Evolutionary conservation across 768 basidiomycete genomes (phyloP).

Genomic region (Agaricus sinodeliciosus): DNA sequence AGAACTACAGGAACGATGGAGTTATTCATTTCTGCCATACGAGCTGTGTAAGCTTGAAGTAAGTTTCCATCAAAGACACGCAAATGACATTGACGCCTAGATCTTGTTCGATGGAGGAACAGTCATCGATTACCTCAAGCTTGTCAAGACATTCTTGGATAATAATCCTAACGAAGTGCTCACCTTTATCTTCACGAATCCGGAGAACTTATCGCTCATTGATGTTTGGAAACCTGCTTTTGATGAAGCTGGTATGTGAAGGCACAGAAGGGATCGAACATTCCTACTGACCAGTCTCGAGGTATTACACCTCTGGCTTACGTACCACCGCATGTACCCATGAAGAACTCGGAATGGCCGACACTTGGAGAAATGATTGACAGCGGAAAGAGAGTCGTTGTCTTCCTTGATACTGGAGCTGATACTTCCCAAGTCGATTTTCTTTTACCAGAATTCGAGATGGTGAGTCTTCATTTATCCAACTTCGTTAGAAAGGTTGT

Average conservation of each 20-base stretch:
- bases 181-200: constrained; percentile 63
- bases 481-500: neutral
- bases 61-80: constrained; percentile 1
- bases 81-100: constrained; percentile 14
- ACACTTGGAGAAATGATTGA: constrained; percentile 59
- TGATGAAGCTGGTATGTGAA: constrained; percentile 34
- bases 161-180: constrained; percentile 61
- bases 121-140: constrained; percentile 40
- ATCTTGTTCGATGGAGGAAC: constrained; percentile 49
- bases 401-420: constrained; percentile 52
- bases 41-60: constrained; percentile 31
- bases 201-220: constrained; percentile 43
- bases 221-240: constrained; percentile 49
- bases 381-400: constrained; percentile 49
- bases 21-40: constrained; percentile 65
- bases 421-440: constrained; percentile 36
- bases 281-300: constrained; percentile 8
- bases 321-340: constrained; percentile 40
- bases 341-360: constrained; percentile 49
- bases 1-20: constrained; percentile 24
- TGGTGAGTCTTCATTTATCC: constrained; percentile 26
- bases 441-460: constrained; percentile 51
- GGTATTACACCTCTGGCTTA: constrained; percentile 41
- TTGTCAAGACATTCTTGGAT: constrained; percentile 49
- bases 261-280: neutral